Conservation (phyloP, 169 alveolate genomes). For the Plasmodium gonderi region DNA sequence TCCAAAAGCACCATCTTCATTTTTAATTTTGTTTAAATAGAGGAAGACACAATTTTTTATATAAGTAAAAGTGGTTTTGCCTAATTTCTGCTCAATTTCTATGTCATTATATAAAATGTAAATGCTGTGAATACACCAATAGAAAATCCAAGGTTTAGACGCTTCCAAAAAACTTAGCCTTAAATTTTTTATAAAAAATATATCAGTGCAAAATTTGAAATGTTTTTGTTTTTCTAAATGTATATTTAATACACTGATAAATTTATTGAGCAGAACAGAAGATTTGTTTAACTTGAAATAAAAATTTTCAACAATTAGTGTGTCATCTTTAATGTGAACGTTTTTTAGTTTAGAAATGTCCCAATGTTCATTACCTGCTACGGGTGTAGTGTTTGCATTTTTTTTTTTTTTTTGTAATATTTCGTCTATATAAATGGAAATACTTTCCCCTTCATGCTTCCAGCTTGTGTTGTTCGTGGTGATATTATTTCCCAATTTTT, state of each 20-base stretch:
- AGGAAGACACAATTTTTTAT: slow-evolving; percentile 51
- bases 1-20: slow-evolving; percentile 91
- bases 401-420: background rate
- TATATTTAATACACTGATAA: slow-evolving; percentile 49
- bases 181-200: slow-evolving; percentile 66
- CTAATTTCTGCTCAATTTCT: slow-evolving; percentile 59
- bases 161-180: slow-evolving; percentile 67
- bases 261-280: slow-evolving; percentile 36
- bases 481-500: background rate
- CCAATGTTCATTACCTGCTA: background rate
- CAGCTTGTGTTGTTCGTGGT: background rate
- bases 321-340: slow-evolving; percentile 8
- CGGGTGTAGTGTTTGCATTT: background rate
- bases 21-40: slow-evolving; percentile 65
- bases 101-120: slow-evolving; percentile 41
- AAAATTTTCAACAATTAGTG: slow-evolving; percentile 8
- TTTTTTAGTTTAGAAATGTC: slow-evolving; percentile 4
- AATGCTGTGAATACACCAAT: slow-evolving; percentile 71
- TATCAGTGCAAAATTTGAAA: slow-evolving; percentile 65
- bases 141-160: slow-evolving; percentile 73
- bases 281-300: slow-evolving; percentile 55
- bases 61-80: slow-evolving; percentile 34
- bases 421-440: background rate
- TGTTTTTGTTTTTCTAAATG: slow-evolving; percentile 60
- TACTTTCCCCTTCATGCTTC: background rate